Evolutionary conservation across 2,329 filamentous ascomycete species (phyloP).

Genomic region (Ophiostoma sp.): DNA sequence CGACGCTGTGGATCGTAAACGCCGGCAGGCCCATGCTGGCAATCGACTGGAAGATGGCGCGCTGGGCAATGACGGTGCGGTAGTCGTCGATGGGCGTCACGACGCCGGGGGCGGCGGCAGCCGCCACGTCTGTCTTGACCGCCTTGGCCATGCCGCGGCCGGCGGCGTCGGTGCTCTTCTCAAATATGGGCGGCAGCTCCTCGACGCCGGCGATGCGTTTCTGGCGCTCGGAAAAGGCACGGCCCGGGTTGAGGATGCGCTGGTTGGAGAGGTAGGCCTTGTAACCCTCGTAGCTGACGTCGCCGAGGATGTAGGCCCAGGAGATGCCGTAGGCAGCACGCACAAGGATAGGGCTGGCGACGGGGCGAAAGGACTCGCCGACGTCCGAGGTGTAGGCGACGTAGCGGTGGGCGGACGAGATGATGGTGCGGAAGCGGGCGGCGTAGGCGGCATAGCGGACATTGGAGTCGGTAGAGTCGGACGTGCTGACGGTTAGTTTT

Average conservation of each 20-base stretch:
- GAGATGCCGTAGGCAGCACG: conserved; percentile 81
- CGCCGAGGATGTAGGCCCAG: conserved; percentile 87
- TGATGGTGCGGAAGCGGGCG: conserved; percentile 74
- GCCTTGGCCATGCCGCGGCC: neutral
- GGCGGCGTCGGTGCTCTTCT: conserved; percentile 1
- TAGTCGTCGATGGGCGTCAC: conserved; percentile 80
- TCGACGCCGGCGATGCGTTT: conserved; percentile 45
- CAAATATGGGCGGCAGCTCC: neutral
- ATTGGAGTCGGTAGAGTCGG: conserved; percentile 76
- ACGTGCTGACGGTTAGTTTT: conserved; percentile 45
- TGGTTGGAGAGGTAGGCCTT: conserved; percentile 90
- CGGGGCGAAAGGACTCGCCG: conserved; percentile 88
- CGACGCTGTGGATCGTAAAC: conserved; percentile 89
- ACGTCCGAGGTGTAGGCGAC: conserved; percentile 96
- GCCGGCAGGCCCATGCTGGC: conserved; percentile 93
- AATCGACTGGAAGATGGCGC: conserved; percentile 82
- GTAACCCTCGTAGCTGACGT: conserved; percentile 90
- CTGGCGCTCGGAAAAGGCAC: conserved; percentile 49
- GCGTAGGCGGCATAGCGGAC: conserved; percentile 93
- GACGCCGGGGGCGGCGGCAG: conserved; percentile 36
- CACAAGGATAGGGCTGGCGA: conserved; percentile 80
- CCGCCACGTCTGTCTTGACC: neutral
- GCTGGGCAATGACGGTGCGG: conserved; percentile 81
- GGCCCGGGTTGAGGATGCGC: conserved; percentile 61
- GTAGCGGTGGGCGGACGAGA: conserved; percentile 87